A percentile compares a stretch with the other conserved stretches of the same genome.
These are phyloP conservation scores for Malassezia obtusa DNA, from an alignment of 1,284 basidiomycete species.

Conservation along the genomic window DNA sequence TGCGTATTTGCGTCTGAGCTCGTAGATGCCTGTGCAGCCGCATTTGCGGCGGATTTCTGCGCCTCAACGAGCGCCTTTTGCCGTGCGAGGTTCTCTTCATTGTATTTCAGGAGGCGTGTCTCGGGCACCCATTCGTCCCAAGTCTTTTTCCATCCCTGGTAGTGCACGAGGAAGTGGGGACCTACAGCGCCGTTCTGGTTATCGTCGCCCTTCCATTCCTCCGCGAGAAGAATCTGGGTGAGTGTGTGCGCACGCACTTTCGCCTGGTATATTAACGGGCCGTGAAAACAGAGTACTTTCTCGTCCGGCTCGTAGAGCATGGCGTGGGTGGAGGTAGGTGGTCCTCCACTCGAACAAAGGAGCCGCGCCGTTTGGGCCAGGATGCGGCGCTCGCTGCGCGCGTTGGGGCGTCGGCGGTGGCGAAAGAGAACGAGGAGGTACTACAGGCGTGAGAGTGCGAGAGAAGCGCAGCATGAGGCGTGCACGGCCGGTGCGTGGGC, in stretches of 20 bases:
- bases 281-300: slow-evolving; percentile 83
- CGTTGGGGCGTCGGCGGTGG: no score
- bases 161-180: slow-evolving; percentile 88
- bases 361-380: no score
- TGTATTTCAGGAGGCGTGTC: slow-evolving; percentile 71
- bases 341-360: background rate
- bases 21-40: slow-evolving; percentile 21
- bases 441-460: no score
- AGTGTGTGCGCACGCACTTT: slow-evolving; percentile 53
- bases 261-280: slow-evolving; percentile 85
- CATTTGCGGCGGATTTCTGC: slow-evolving; percentile 38
- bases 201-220: slow-evolving; percentile 63
- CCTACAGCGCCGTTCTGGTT: slow-evolving; percentile 60
- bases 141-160: slow-evolving; percentile 98
- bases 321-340: background rate
- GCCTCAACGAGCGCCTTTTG: slow-evolving; percentile 54
- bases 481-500: no score
- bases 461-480: no score
- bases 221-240: slow-evolving; percentile 62
- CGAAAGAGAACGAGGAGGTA: no score
- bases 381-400: no score
- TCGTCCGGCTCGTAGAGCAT: slow-evolving; percentile 57
- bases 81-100: slow-evolving; percentile 70
- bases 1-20: background rate
- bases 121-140: slow-evolving; percentile 98